Percentiles rank a stretch among this genome's conserved stretches.
These are phyloP conservation scores for Chalciporus chontae DNA, from an alignment of 768 basidiomycete species.

Conservation along the genomic window DNA sequence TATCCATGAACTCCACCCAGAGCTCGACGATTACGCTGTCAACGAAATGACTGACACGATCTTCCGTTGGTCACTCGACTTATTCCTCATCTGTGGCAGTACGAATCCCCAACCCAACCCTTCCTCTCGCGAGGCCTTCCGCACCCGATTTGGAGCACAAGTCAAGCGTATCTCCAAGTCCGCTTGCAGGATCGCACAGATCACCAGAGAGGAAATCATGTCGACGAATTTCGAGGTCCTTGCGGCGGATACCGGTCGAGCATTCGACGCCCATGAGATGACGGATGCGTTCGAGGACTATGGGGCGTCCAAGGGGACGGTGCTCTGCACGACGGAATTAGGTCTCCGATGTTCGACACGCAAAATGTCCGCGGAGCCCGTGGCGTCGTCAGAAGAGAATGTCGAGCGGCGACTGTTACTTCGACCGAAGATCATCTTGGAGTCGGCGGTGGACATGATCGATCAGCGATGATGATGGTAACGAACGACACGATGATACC, in stretches of 20 bases:
- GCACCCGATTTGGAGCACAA: slow-evolving; percentile 53
- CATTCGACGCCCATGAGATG: slow-evolving; percentile 52
- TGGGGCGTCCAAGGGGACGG: slow-evolving; percentile 44
- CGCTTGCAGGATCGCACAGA: slow-evolving; percentile 58
- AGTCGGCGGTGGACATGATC: slow-evolving; percentile 58
- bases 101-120: slow-evolving; percentile 37
- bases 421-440: slow-evolving; percentile 73
- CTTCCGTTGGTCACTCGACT: slow-evolving; percentile 66
- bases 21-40: slow-evolving; percentile 60
- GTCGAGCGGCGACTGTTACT: slow-evolving; percentile 60
- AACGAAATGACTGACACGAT: slow-evolving; percentile 73
- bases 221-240: slow-evolving; percentile 73
- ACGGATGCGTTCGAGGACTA: slow-evolving; percentile 62
- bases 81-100: slow-evolving; percentile 63
- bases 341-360: slow-evolving; percentile 65
- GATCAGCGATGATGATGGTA: slow-evolving; percentile 29
- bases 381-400: slow-evolving; percentile 35
- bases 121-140: slow-evolving; percentile 40
- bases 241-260: slow-evolving; percentile 50
- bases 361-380: slow-evolving; percentile 25
- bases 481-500: neutral
- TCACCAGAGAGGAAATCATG: slow-evolving; percentile 72
- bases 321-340: slow-evolving; percentile 69
- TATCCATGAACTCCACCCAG: slow-evolving; percentile 65
- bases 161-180: slow-evolving; percentile 64